Evolutionary conservation across 495 filamentous ascomycete genomes (phyloP).

Genomic region (Tuber brumale): DNA sequence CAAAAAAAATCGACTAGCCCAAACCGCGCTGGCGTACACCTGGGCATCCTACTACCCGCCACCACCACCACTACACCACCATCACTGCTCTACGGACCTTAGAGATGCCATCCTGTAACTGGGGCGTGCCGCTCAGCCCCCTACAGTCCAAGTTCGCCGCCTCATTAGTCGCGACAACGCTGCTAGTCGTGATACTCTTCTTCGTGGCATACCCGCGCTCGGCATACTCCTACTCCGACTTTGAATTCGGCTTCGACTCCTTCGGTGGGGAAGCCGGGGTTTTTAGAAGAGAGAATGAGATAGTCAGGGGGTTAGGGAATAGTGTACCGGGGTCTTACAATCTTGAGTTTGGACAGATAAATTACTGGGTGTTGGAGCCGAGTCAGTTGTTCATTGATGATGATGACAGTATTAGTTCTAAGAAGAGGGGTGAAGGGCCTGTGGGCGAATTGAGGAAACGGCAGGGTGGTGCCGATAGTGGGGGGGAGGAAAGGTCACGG

Average conservation of each 20-base stretch:
- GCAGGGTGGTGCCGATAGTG: slow-evolving; percentile 14
- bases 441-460: slow-evolving; percentile 37
- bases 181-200: slow-evolving; percentile 46
- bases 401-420: not conserved
- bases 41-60: not conserved
- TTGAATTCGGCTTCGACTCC: slow-evolving; percentile 12
- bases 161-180: slow-evolving; percentile 45
- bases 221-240: slow-evolving; percentile 44
- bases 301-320: slow-evolving; percentile 27
- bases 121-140: slow-evolving; percentile 40
- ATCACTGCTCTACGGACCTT: not conserved
- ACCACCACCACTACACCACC: not conserved
- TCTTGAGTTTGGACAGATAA: slow-evolving; percentile 29
- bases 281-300: slow-evolving; percentile 19
- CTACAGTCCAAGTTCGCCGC: slow-evolving; percentile 52
- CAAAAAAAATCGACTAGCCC: not conserved
- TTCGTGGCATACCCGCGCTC: slow-evolving; percentile 44
- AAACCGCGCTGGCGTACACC: not conserved
- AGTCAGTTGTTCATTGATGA: slow-evolving; percentile 20
- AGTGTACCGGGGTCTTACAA: slow-evolving; percentile 32
- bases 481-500: slow-evolving; percentile 37
- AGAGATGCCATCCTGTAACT: slow-evolving; percentile 1
- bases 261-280: slow-evolving; percentile 9
- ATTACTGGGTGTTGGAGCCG: slow-evolving; percentile 30
- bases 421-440: slow-evolving; percentile 6